A percentile compares a stretch with the other conserved stretches of the same genome.
Conservation (phyloP, 768 basidiomycete genomes). For the Rhizopogon vulgaris region DNA sequence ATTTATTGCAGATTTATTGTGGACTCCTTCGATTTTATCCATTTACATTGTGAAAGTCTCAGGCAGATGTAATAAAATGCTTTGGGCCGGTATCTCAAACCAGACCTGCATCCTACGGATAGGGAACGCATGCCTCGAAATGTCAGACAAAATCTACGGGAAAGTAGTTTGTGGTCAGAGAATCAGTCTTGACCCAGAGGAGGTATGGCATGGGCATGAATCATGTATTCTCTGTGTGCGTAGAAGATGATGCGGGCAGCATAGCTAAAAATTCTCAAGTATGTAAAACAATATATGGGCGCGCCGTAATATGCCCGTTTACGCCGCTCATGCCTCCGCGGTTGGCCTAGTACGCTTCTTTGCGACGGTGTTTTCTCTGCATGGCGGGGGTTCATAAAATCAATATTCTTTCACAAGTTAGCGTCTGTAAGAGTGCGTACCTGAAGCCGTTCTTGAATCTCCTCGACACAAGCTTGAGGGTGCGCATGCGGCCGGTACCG, state of each 20-base stretch:
- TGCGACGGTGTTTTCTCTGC: constrained; percentile 86
- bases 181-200: neutral
- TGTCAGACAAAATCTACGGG: no score
- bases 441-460: constrained; percentile 99
- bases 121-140: no score
- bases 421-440: constrained; percentile 31
- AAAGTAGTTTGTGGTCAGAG: neutral
- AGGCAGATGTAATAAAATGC: no score
- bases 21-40: neutral
- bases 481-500: constrained; percentile 91
- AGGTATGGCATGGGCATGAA: constrained; percentile 5
- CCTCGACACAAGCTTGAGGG: constrained; percentile 88
- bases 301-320: neutral
- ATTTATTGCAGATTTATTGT: neutral
- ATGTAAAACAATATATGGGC: constrained; percentile 11
- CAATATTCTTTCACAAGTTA: neutral
- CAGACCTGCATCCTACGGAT: no score
- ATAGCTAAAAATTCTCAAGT: constrained; percentile 7
- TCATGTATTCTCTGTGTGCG: constrained; percentile 16
- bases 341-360: constrained; percentile 70
- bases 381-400: neutral
- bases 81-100: no score
- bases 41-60: no score
- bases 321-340: constrained; percentile 36
- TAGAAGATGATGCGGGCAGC: neutral